Percentiles rank a stretch among this genome's conserved stretches.
Conservation (phyloP, 2,329 filamentous ascomycete genomes). For the Diaporthe velutina region DNA sequence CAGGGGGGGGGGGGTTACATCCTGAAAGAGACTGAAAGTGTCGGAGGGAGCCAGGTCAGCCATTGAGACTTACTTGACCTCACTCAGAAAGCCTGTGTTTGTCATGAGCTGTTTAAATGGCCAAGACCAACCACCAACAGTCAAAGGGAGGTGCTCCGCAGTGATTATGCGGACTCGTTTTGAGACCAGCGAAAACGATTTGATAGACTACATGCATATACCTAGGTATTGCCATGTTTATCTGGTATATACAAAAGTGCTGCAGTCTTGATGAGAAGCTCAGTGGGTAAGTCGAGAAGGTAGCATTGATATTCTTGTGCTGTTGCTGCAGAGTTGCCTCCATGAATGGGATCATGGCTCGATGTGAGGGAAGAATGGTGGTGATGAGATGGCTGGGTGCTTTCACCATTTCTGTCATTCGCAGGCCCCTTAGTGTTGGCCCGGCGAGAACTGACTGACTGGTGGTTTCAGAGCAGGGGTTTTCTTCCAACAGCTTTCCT, state of each 20-base stretch:
- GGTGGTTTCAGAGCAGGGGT: background rate
- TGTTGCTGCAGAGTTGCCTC: too few species aligned
- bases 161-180: background rate
- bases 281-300: background rate
- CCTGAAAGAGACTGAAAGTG: background rate
- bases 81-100: background rate
- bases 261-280: background rate
- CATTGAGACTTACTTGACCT: background rate
- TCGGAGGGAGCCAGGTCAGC: background rate
- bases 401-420: background rate
- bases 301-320: background rate
- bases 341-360: background rate
- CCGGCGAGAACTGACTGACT: background rate
- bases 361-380: background rate
- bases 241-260: background rate
- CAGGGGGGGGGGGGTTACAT: background rate
- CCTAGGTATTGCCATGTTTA: background rate
- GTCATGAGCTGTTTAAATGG: background rate
- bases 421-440: background rate
- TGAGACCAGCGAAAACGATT: background rate
- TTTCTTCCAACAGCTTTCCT: background rate
- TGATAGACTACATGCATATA: background rate
- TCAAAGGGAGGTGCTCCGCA: background rate
- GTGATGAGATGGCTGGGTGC: background rate
- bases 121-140: background rate